Base-by-base conservation (phyloP, 805 yeast species). In the Barnettozyma populi region DNA sequence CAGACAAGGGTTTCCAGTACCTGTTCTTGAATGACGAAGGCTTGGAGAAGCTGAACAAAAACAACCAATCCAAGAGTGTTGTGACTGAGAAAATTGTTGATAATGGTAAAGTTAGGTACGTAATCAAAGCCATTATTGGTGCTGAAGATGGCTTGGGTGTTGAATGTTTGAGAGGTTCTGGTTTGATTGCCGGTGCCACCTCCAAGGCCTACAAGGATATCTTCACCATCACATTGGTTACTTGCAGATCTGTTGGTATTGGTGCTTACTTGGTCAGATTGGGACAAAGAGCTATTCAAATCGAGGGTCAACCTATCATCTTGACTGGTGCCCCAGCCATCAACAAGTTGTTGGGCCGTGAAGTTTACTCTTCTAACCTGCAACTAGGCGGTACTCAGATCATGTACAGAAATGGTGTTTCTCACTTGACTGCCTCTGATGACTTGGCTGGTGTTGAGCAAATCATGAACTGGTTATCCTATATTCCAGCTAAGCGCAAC, bases 241-340 rank as follows among this genome's bases (percentile, higher is more conserved):
- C 99, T n/a, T 90, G 98, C 74, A 84, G 99, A 78, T 90, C 98
- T 45, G 99, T 94, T 62, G 99, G 99, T 84, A 94, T 94, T 68
- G 99, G 99, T 75, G 99, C 99, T 41, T 94, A 94, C 66, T 77
- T 94, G 66, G 99, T 94, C 37, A 86, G 99, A 71, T 78, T 94
- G 57, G 99, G 99, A 63, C 98, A 94, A 77, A 86, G 99, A 76
- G 95, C 98, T 38, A 90, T 94, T 61, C 99, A 94, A 74, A 86
- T 94, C 60, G 97, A 94, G 69, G 99, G 99, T 38, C 98, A 94
- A 72, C 99, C 99, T 47, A 89, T 94, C 60, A 92, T 94, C 58
- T 82, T 94, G 64, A 94, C 99, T 48, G 99, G 99, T 78, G 99
- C 99, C 49, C 97, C 97, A 45, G 97, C 99, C 49, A 89, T 94